Conservation (phyloP, 345 rosid species). For the Bruguiera gymnorhiza region DNA sequence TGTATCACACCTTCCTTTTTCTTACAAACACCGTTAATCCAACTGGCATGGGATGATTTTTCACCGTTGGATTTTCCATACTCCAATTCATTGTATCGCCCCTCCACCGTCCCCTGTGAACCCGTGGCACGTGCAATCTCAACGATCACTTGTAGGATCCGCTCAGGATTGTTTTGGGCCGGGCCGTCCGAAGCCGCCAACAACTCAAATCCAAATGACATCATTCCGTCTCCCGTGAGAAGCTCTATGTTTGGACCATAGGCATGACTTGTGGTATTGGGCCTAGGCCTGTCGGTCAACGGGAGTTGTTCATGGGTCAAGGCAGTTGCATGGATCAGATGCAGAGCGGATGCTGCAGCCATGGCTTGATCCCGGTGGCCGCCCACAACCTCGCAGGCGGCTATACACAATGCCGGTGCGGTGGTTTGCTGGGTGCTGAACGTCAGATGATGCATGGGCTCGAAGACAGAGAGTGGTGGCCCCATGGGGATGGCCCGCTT, state of each 20-base stretch:
- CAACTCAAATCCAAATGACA: slow-evolving; percentile 50
- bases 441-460: slow-evolving; percentile 48
- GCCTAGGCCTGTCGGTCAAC: slow-evolving; percentile 16
- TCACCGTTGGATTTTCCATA: background rate
- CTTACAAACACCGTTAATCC: slow-evolving; percentile 20
- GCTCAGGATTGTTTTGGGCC: slow-evolving; percentile 20
- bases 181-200: slow-evolving; percentile 26
- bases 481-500: slow-evolving; percentile 27
- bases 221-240: slow-evolving; percentile 42
- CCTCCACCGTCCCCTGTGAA: slow-evolving; percentile 44
- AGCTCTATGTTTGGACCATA: slow-evolving; percentile 46
- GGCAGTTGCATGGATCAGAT: slow-evolving; percentile 39
- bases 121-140: slow-evolving; percentile 50
- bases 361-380: slow-evolving; percentile 47
- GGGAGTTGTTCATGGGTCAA: slow-evolving; percentile 36
- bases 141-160: slow-evolving; percentile 37
- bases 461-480: slow-evolving; percentile 37
- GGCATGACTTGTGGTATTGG: slow-evolving; percentile 6
- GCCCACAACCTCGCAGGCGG: slow-evolving; percentile 58
- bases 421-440: slow-evolving; percentile 35
- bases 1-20: slow-evolving; percentile 48
- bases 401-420: slow-evolving; percentile 53
- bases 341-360: slow-evolving; percentile 56
- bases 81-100: slow-evolving; percentile 29
- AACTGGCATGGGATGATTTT: background rate